Base-by-base conservation (phyloP, 257 asterid genomes). In the Sherardia arvensis region DNA sequence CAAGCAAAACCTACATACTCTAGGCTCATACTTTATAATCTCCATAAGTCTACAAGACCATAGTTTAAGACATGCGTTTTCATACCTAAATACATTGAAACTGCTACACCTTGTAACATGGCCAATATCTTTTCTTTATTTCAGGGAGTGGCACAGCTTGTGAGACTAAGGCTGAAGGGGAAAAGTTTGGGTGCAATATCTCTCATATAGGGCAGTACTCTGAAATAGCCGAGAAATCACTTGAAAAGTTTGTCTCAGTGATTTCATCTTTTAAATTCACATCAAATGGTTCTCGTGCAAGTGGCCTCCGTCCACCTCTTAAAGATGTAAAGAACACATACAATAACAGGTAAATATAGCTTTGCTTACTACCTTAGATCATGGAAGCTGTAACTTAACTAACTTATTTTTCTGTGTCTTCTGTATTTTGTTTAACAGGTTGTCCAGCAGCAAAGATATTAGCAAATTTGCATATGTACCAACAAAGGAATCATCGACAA, bases 261-360 rank as follows among this genome's bases (percentile, higher is more conserved):
- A 70, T 92, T 61, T 92, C 99, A 63, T 87, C 99, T 30, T 92
- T 82, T 73, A 80, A 75, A 70, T 92, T 74, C 83, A 83, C 76
- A 66, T 76, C 85, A 57, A 77, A 79, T 30, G 99, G 99, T 62
- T 87, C 96, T 22, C 91, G 97, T 70, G 97, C 91, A 14, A 87
- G 95, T 73, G 97, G 97, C 36, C 97, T 92, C 61, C 97, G 99
- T 61, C 81, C 99, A n/a, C 97, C 99, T 65, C 69, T 92, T 9
- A 89, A 79, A 80, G 95, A 87, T 58, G 80, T 92, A 56, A 77
- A 76, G 75, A 88, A 86, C 81, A 83, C 76, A 53, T 64, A 61
- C 75, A 65, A 17, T 65, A 79, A 66, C 62, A 80, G 98, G 95
- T 91, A 79, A 23, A 53, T 32, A 17, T 3, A 53, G 38, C 30